Base-by-base conservation (phyloP, 2,329 filamentous ascomycete species). In the Clonostachys byssicola region DNA sequence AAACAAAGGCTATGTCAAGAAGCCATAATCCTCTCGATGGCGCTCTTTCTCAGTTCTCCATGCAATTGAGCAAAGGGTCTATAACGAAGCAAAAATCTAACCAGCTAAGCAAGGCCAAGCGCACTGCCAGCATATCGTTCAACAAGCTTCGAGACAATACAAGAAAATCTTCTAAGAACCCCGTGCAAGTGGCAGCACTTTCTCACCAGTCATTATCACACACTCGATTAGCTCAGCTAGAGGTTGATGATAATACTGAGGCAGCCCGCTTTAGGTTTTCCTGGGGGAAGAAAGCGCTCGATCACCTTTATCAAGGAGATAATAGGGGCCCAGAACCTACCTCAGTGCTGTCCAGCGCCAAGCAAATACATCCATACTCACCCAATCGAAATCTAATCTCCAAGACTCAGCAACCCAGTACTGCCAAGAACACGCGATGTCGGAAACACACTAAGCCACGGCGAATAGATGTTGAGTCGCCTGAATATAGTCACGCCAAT, bases 151-250 rank as follows among this genome's bases (percentile, higher is more conserved):
- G 23, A 30, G 23, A 30, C 23, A 30, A 30, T 9, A 30, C 23
- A 30, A 30, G 23, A 30, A 30, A 30, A 10, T 30, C 23, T 10
- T 30, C 23, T 30, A 30, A 30, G 23, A 30, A 10, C 23, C 9
- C 23, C 10, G 23, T 10, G 9, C 23, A 30, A 10, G 10, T 30
- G 23, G 23, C 23, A 30, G 9, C 8, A 30, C 23, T 30, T 30
- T 30, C 23, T 10, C 23, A 30, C 23, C 23, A 30, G 23, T 10
- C 23, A 10, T 30, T 6, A 30, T 30, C 23, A 30, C 23, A 39
- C 14, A 18, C 36, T 39, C 36, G 78, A 45, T 78, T 77, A 17
- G 81, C 81, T 6, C 80, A 83, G 51, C 63, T 85, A 10, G 81
- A 85, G 56, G 70, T 66, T 33, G 65, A 70, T 9, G 68, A 71